These are phyloP conservation scores for Zizania latifolia DNA, from an alignment of 176 grass and related monocot genomes.

Conservation along the genomic window DNA sequence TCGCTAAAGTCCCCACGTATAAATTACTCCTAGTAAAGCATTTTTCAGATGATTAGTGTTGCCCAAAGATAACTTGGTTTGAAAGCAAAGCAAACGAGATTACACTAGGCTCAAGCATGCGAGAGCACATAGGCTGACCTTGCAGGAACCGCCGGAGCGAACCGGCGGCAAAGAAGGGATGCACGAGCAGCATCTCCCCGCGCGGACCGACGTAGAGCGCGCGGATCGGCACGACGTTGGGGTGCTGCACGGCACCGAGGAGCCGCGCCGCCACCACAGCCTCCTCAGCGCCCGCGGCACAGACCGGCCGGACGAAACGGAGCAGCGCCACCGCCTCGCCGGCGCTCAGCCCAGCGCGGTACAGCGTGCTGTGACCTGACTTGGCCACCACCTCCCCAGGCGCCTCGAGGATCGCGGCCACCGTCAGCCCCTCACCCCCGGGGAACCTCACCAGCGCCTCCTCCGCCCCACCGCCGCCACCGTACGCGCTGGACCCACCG, in stretches of 20 bases:
- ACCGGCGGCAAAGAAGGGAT: constrained; percentile 77
- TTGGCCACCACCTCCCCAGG: constrained; percentile 92
- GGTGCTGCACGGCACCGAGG: constrained; percentile 54
- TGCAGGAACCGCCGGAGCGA: constrained; percentile 67
- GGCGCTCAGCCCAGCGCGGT: constrained; percentile 62
- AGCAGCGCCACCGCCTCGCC: constrained; percentile 52
- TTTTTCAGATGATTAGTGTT: constrained; percentile 19
- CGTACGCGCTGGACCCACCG: constrained; percentile 14
- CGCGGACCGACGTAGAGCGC: constrained; percentile 82
- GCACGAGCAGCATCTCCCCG: constrained; percentile 87
- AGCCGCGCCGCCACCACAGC: constrained; percentile 40
- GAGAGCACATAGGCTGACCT: constrained; percentile 26
- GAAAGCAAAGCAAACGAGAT: constrained; percentile 18
- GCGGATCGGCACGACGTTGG: constrained; percentile 76
- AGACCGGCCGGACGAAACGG: constrained; percentile 70
- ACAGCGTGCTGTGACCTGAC: constrained; percentile 71
- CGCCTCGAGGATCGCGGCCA: constrained; percentile 68
- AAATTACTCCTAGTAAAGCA: background rate
- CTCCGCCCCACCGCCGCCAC: background rate
- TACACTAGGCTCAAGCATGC: background rate
- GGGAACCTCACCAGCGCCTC: constrained; percentile 69
- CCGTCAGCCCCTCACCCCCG: constrained; percentile 76
- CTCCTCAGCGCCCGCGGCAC: constrained; percentile 47
- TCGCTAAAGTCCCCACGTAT: background rate
- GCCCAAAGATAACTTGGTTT: constrained; percentile 11